Evolutionary conservation across 2,329 filamentous ascomycete species (phyloP), one percentile per base, ranked within the genome.

Genomic region (Microdochium bolleyi): DNA sequence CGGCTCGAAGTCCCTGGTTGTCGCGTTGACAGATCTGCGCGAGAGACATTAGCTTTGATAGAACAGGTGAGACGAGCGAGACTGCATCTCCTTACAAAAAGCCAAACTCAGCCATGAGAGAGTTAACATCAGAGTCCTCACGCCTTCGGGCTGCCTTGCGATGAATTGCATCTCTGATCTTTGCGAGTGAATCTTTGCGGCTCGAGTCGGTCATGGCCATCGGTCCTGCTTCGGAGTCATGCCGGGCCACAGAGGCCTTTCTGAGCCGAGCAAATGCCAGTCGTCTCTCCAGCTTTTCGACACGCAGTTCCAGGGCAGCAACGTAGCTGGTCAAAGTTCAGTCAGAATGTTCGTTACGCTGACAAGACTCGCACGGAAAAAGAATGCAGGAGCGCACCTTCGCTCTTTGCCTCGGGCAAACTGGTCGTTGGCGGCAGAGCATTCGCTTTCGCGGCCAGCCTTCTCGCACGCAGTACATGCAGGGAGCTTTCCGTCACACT

Each of bases 391-490:
- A 30, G 61, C 70, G 54, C 60, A 84, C 84, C 92, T 97, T 63
- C 92, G 80, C 66, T 97, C 94, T 69, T 97, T 97, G 56, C 94
- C 94, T 57, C 91, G 81, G 0, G 92, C 92, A 70, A 96, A 97
- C 67, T 96, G 91, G 65, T 97, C 92, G 63, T 95, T 96, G 8
- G 91, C 92, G 53, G 91, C 91, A 7, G 91, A 96, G 68, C 94
- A 99, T 66, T 95, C 91, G 55, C 79, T 85, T 52, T 88, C 84
- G 56, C 90, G 87, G 27, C 92, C 91, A 14, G 90, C 89, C 70
- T 91, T 92, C 70, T 96, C 92, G 66, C 94, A 97, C 19, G 92
- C 92, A 8, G 91, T 95, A 66, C 94, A 99, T 8, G 92, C 91
- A 11, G 94, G 94, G 37, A 97, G 76, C 69, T 96, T 96, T 56